Evolutionary conservation across 1,139 yeast genomes (phyloP), one percentile per base, ranked within the genome.

Genomic region (Suhomyces bribrorum): DNA sequence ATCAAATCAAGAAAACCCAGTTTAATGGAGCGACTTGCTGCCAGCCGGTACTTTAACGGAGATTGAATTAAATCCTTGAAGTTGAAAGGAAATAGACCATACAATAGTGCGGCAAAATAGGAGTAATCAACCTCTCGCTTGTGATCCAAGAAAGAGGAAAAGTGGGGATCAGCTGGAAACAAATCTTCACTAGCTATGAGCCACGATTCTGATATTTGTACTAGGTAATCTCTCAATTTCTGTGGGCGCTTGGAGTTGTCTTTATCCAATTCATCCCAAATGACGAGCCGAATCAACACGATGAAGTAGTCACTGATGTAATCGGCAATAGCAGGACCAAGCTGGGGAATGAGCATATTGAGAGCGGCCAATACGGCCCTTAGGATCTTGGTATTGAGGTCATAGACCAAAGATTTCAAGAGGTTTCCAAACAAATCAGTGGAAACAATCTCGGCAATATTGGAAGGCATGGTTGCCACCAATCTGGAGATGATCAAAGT

Each of bases 1-100:
- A 49, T 32, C 2, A 42, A 29, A 2, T 33, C 22, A 12, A 35
- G 27, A 15, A 29, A 48, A 25, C 37, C 31, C 2, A 36, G 23
- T 5, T 49, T 42, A 6, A 59, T 30, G 9, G 54, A 29, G 16
- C 42, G 38, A 5, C 47, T 33, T 14, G 48, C 43, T 17, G 47
- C 33, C n/a, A 41, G 32, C 14, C 60, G 39, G 37, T 45, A 61
- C 3, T 39, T 29, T 5, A 44, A 29, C 0, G 86, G 83, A 26
- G 63, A 56, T 15, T 66, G 59, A 14, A 73, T 47, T 49, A 78
- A 82, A 5, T 57, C 53, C 25, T 72, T 51, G 3, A 80, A 56
- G 47, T 78, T 77, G 22, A 67, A 58, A 0, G 88, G 87, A 47
- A 71, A 82, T n/a, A 82, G 54, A 0, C 86, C 88, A 48, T 83